A percentile compares a stretch with the other conserved stretches of the same genome.
Conservation (phyloP, 108 stramenopile species). For the Mediolabrus comicus region DNA sequence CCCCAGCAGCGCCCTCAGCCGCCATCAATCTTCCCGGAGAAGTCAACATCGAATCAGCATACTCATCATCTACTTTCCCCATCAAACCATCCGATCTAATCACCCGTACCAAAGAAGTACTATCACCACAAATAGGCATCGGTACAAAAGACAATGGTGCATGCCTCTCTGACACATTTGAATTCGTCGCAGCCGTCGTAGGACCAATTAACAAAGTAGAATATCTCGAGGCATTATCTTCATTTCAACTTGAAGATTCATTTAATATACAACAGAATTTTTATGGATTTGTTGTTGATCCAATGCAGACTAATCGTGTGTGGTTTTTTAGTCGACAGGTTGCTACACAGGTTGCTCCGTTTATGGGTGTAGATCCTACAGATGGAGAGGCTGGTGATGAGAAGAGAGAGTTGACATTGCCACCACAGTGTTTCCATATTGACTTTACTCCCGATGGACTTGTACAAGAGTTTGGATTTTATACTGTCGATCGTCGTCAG, state of each 20-base stretch:
- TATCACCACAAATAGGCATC: conserved; percentile 41
- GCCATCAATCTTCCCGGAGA: conserved; percentile 37
- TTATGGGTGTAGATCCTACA: conserved; percentile 54
- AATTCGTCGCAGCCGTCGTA: conserved; percentile 73
- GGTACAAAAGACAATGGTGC: conserved; percentile 56
- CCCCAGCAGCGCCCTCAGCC: neutral
- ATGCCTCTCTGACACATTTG: conserved; percentile 71
- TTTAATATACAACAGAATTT: conserved; percentile 64
- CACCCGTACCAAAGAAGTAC: conserved; percentile 48
- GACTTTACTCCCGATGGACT: conserved; percentile 57
- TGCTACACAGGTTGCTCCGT: conserved; percentile 49
- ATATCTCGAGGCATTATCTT: conserved; percentile 53
- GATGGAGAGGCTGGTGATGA: too few relatives aligned
- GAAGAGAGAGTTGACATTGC: conserved; percentile 37
- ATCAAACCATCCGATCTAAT: conserved; percentile 52
- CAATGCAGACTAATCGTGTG: conserved; percentile 64
- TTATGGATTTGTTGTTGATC: conserved; percentile 71
- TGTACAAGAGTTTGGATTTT: conserved; percentile 69
- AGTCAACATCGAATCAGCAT: conserved; percentile 30
- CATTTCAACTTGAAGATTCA: conserved; percentile 55
- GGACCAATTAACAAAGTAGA: conserved; percentile 61
- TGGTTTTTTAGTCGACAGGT: conserved; percentile 61
- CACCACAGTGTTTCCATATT: conserved; percentile 53
- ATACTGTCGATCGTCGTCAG: conserved; percentile 68
- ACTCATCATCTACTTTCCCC: conserved; percentile 48